A percentile compares a stretch with the other conserved stretches of the same genome.
Evolutionary conservation across 1,284 basidiomycete genomes (phyloP).

Genomic region (Tremellales sp.): DNA sequence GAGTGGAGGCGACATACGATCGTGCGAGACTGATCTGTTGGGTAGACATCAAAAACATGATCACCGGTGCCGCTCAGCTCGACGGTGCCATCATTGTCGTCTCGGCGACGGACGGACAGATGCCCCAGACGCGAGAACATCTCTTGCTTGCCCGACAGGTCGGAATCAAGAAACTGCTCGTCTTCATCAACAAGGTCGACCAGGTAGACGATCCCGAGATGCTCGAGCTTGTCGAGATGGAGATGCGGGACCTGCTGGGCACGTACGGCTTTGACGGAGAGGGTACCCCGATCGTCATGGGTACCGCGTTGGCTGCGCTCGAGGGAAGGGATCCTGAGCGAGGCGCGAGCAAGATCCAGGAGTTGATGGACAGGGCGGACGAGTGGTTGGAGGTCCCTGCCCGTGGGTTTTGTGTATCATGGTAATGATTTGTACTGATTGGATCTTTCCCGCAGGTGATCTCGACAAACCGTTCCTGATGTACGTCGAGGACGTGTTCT

Average conservation of each 20-base stretch:
- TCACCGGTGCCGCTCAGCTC: conserved; percentile 99
- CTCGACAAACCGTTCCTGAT: conserved; percentile 98
- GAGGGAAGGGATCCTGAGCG: conserved; percentile 76
- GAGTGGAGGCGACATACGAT: no score
- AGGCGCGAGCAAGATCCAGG: conserved; percentile 76
- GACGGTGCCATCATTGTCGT: conserved; percentile 97
- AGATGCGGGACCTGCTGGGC: conserved; percentile 96
- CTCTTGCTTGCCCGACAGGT: conserved; percentile 96
- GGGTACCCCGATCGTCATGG: conserved; percentile 93
- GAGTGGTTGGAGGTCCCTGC: conserved; percentile 91
- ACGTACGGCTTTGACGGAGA: conserved; percentile 96
- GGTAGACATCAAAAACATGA: conserved; percentile 92
- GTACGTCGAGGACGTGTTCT: conserved; percentile 96
- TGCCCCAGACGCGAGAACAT: conserved; percentile 99
- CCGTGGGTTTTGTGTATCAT: conserved; percentile 56
- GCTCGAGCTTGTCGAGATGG: conserved; percentile 99
- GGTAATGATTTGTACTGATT: conserved; percentile 1
- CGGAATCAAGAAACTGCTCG: conserved; percentile 95
- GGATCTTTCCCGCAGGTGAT: conserved; percentile 59
- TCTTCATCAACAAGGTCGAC: conserved; percentile 97
- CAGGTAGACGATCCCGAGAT: conserved; percentile 96
- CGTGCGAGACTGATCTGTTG: not conserved
- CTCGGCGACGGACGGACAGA: conserved; percentile 97
- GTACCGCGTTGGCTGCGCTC: conserved; percentile 91
- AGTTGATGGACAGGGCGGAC: conserved; percentile 86